A percentile compares a stretch with the other conserved stretches of the same genome.
These are phyloP conservation scores for Cryptosporidium ryanae DNA, from an alignment of 169 alveolate genomes.

Conservation along the genomic window DNA sequence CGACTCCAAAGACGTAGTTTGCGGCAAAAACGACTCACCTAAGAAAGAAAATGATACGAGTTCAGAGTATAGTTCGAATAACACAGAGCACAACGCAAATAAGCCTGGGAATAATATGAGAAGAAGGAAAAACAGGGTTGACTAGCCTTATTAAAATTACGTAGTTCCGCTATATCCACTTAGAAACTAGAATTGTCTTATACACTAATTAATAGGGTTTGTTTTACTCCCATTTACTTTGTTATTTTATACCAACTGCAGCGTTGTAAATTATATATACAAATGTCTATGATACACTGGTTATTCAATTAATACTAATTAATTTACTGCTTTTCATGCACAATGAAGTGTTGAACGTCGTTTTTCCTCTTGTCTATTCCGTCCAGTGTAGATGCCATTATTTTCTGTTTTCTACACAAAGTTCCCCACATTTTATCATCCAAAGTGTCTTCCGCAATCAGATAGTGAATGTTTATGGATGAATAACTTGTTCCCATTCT, in stretches of 20 bases:
- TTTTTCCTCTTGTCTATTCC: conserved; percentile 69
- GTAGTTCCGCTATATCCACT: neutral
- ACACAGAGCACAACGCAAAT: conserved; percentile 13
- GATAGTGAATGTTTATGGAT: conserved; percentile 84
- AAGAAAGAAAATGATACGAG: conserved; percentile 9
- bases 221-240: too few relatives aligned
- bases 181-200: too few relatives aligned
- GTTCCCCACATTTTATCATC: conserved; percentile 85
- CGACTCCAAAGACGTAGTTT: too few relatives aligned
- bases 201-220: too few relatives aligned
- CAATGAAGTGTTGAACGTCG: conserved; percentile 40
- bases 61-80: neutral
- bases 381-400: conserved; percentile 71
- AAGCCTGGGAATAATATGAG: conserved; percentile 1
- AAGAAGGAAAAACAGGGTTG: conserved; percentile 69
- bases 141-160: conserved; percentile 8
- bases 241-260: too few relatives aligned
- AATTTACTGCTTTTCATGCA: neutral
- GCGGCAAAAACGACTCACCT: neutral
- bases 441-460: conserved; percentile 86
- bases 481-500: conserved; percentile 92
- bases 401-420: conserved; percentile 51
- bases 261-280: too few relatives aligned
- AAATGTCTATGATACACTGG: neutral
- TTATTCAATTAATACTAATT: too few relatives aligned